Base-by-base conservation (phyloP, 2,329 filamentous ascomycete genomes). In the Cercospora nicotianae region DNA sequence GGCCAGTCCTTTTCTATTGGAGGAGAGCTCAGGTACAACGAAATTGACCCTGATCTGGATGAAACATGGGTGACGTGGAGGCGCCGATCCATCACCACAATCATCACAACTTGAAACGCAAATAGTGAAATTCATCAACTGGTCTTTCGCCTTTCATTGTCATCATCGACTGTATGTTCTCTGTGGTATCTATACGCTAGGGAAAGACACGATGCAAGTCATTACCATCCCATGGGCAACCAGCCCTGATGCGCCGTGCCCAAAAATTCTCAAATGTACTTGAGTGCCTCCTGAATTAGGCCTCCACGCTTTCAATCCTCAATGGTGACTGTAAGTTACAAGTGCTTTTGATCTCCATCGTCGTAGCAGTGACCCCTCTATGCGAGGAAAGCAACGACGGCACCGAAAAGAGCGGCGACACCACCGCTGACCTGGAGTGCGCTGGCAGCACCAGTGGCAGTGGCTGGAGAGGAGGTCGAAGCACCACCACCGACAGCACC, bases 381-480 rank as follows among this genome's bases (percentile, higher is more conserved):
- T 60, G 69, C 69, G 36, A 73, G 66, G 60, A 70, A 63, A 45
- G 70, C 72, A 20, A 71, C 63, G 23, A 69, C 64, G 31, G 68
- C 63, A 31, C 64, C 70, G 59, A 69, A 62, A 26, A 69, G 31
- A 33, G 67, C 71, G 31, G 69, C 57, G 53, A 61, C 63, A 59
- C 67, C 63, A 26, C 69, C 67, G 42, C 63, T 63, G 59, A 67
- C 36, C n/a, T 65, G 39, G 65, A 70, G 57, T 23, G 67, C 63
- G 60, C 58, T 64, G 53, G 68, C 68, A 4, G 63, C 68, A 45
- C 59, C 60, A 30, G 60, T 65, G 16, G 64, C 58, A 30, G 53
- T 36, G 18, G 70, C 70, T 3, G 62, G 26, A 39, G 68, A 63
- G 28, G 61, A 51, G 28, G 68, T 51, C 8, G 61, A 39, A 23